phyloP scores from a whole-genome alignment of 768 basidiomycete species.

The Pholiota molesta region DNA sequence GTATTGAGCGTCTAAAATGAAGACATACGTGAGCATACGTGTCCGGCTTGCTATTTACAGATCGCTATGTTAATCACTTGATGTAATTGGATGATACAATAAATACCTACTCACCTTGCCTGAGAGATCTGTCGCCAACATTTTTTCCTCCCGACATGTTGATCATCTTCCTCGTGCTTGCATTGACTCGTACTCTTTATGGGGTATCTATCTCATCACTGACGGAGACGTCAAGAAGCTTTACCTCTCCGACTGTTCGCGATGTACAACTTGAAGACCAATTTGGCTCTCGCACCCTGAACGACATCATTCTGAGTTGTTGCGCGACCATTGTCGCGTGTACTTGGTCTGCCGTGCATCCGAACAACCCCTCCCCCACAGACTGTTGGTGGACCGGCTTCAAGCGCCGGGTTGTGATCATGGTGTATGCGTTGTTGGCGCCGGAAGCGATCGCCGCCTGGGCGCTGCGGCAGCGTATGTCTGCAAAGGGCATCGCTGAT shows the following conservation, averaged over 20 bases:
- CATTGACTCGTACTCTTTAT: not conserved
- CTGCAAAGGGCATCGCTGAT: conserved; percentile 12
- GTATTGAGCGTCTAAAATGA: too few species aligned
- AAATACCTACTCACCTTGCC: too few species aligned
- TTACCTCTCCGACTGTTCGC: not conserved
- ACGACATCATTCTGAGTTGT: conserved; percentile 5
- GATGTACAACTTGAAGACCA: not conserved
- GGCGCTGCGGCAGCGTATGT: conserved; percentile 22
- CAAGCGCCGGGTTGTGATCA: conserved; percentile 1
- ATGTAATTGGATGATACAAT: too few species aligned
- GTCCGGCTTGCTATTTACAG: too few species aligned
- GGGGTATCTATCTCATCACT: not conserved
- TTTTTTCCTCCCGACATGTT: not conserved
- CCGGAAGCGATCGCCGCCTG: conserved; percentile 23
- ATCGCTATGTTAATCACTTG: too few species aligned
- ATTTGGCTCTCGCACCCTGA: not conserved
- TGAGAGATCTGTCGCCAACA: not conserved
- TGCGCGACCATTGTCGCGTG: conserved; percentile 11
- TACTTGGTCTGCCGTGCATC: conserved; percentile 14
- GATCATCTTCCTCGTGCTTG: not conserved
- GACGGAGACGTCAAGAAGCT: not conserved
- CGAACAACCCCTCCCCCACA: conserved; percentile 11
- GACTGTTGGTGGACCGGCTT: not conserved
- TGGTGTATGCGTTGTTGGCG: conserved; percentile 13
- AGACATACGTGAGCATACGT: too few species aligned